Conservation (phyloP, 1,284 basidiomycete species). For the Sporisorium sorghi region DNA sequence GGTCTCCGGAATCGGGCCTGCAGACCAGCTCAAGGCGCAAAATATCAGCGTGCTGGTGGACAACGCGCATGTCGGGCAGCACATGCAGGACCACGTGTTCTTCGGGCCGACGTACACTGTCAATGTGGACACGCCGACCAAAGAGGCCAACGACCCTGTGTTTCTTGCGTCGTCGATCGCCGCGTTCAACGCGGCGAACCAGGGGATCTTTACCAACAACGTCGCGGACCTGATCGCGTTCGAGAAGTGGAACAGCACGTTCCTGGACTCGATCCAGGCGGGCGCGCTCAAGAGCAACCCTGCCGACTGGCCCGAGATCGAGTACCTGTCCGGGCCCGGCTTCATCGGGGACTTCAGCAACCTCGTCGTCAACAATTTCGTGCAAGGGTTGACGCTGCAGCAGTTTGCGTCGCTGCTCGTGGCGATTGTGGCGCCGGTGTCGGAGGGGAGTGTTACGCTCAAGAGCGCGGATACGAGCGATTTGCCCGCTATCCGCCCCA, state of each 20-base stretch:
- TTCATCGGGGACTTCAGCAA: constrained; percentile 55
- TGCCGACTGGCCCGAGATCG: constrained; percentile 53
- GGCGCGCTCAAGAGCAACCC: constrained; percentile 35
- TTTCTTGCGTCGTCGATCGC: constrained; percentile 41
- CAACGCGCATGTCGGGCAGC: constrained; percentile 73
- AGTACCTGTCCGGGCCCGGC: constrained; percentile 55
- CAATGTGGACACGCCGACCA: constrained; percentile 46
- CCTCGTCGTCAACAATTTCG: constrained; percentile 39
- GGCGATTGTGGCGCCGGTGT: constrained; percentile 58
- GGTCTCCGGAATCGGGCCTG: constrained; percentile 73
- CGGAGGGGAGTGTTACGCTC: constrained; percentile 70
- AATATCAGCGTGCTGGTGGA: constrained; percentile 71
- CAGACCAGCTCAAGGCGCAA: constrained; percentile 70
- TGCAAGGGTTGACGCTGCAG: constrained; percentile 34
- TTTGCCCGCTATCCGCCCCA: constrained; percentile 71
- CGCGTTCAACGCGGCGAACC: constrained; percentile 33
- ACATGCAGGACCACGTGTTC: constrained; percentile 73
- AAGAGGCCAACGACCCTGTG: constrained; percentile 49
- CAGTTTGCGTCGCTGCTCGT: constrained; percentile 50
- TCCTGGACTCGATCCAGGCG: constrained; percentile 41
- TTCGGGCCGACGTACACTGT: constrained; percentile 49
- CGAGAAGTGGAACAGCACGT: constrained; percentile 48
- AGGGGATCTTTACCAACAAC: constrained; percentile 56
- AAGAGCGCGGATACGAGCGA: constrained; percentile 69
- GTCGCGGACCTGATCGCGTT: constrained; percentile 58